A percentile compares a stretch with the other conserved stretches of the same genome.
phyloP scores from a whole-genome alignment of 2,329 filamentous ascomycete genomes.

The Lasiodiplodia sp. region DNA sequence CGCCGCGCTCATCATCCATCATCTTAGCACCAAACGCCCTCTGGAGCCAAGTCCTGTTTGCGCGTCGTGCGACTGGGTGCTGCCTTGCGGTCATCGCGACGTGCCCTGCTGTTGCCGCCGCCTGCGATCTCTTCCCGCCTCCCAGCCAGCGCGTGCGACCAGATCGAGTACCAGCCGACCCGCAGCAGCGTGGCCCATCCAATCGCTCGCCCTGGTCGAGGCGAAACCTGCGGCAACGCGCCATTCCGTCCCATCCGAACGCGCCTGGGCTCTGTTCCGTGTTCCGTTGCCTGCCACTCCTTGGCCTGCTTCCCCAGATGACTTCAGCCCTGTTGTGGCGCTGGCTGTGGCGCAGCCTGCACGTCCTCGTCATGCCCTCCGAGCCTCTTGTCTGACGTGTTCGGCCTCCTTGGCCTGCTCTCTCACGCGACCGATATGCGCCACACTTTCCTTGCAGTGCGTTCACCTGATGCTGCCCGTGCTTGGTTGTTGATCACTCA shows the following conservation, averaged over 20 bases:
- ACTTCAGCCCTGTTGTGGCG: slow-evolving; percentile 20
- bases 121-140: neutral
- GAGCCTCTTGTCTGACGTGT: slow-evolving; percentile 23
- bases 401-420: slow-evolving; percentile 3
- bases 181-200: neutral
- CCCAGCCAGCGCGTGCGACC: neutral
- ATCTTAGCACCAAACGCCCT: neutral
- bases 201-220: neutral
- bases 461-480: neutral
- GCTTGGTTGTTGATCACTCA: neutral
- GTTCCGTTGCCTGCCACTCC: slow-evolving; percentile 1
- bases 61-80: slow-evolving; percentile 13
- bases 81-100: neutral
- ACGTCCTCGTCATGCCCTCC: neutral
- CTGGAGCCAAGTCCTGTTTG: slow-evolving; percentile 1
- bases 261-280: slow-evolving; percentile 4
- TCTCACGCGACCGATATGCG: slow-evolving; percentile 3
- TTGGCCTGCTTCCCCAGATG: slow-evolving; percentile 3
- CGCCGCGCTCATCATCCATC: slow-evolving; percentile 7
- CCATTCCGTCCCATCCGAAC: slow-evolving; percentile 17
- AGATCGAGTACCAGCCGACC: neutral
- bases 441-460: neutral
- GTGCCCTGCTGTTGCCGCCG: neutral
- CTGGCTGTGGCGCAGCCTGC: slow-evolving; percentile 1
- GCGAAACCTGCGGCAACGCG: neutral